Conservation (phyloP, 2,329 filamentous ascomycete genomes). For the Fusarium avenaceum region DNA sequence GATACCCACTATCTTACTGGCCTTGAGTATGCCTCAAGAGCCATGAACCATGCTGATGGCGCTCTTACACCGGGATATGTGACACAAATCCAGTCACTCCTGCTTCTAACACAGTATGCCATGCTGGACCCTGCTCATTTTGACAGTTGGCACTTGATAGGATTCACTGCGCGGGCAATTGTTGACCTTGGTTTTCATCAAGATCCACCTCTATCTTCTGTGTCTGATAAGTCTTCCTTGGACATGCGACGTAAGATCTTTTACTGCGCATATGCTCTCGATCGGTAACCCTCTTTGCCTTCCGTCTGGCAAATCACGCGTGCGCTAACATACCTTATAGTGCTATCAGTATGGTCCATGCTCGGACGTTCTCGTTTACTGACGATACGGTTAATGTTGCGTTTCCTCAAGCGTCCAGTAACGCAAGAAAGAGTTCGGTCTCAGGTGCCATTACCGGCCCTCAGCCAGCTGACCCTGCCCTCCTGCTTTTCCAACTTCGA, state of each 20-base stretch:
- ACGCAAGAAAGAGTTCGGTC: slow-evolving; percentile 59
- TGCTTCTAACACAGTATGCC: slow-evolving; percentile 89
- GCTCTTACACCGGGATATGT: slow-evolving; percentile 89
- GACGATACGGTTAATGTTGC: slow-evolving; percentile 88
- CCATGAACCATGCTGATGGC: slow-evolving; percentile 82
- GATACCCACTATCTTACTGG: slow-evolving; percentile 72
- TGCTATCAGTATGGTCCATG: slow-evolving; percentile 89
- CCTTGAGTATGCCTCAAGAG: slow-evolving; percentile 70
- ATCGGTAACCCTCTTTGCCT: slow-evolving; percentile 71
- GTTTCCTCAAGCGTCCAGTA: slow-evolving; percentile 71
- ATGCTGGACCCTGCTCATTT: slow-evolving; percentile 92
- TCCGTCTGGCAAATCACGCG: not conserved
- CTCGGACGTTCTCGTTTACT: slow-evolving; percentile 91
- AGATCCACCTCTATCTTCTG: slow-evolving; percentile 80
- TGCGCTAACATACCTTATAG: slow-evolving; percentile 59
- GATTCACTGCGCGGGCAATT: slow-evolving; percentile 87
- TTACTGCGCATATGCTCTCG: slow-evolving; percentile 90
- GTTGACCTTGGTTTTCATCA: slow-evolving; percentile 94
- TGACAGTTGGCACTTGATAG: slow-evolving; percentile 93
- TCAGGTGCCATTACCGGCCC: slow-evolving; percentile 59
- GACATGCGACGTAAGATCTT: slow-evolving; percentile 87
- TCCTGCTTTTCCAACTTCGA: slow-evolving; percentile 86
- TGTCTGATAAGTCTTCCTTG: slow-evolving; percentile 76
- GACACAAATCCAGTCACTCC: slow-evolving; percentile 86
- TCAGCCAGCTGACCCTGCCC: slow-evolving; percentile 75